These are phyloP conservation scores for Acacia concinna DNA, from an alignment of 331 rosid genomes.

Conservation along the genomic window DNA sequence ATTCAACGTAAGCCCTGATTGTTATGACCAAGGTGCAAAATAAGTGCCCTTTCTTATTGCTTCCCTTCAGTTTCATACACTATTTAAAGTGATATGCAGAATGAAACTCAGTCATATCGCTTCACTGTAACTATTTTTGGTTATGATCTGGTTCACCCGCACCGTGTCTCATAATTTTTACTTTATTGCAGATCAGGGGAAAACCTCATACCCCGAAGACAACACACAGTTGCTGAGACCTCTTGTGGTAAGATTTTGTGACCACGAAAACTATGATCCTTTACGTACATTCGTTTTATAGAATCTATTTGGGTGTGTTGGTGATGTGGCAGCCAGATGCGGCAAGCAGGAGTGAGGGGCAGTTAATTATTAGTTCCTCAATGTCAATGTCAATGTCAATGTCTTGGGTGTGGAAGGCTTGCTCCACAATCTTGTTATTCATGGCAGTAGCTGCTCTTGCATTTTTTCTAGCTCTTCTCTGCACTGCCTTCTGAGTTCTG, in stretches of 20 bases:
- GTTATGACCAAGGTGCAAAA: constrained; percentile 26
- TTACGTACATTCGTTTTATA: neutral
- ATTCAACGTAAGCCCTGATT: neutral
- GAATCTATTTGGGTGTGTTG: neutral
- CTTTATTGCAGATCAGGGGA: constrained; percentile 2
- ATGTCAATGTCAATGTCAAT: constrained; percentile 15
- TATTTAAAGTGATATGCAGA: no score
- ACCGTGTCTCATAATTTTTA: neutral
- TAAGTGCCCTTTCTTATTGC: neutral
- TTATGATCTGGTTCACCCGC: neutral
- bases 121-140: neutral
- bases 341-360: constrained; percentile 15
- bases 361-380: neutral
- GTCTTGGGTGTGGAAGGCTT: constrained; percentile 23
- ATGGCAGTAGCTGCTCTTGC: constrained; percentile 22
- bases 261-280: neutral
- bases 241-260: constrained; percentile 26
- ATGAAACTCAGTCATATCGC: neutral
- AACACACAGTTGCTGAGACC: constrained; percentile 21
- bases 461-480: constrained; percentile 17
- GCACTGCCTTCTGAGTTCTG: neutral
- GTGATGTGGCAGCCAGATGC: constrained; percentile 22
- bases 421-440: constrained; percentile 10
- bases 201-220: constrained; percentile 24
- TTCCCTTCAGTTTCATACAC: neutral